Conservation (phyloP, 2,329 filamentous ascomycete genomes). For the Paramyrothecium roridum region DNA sequence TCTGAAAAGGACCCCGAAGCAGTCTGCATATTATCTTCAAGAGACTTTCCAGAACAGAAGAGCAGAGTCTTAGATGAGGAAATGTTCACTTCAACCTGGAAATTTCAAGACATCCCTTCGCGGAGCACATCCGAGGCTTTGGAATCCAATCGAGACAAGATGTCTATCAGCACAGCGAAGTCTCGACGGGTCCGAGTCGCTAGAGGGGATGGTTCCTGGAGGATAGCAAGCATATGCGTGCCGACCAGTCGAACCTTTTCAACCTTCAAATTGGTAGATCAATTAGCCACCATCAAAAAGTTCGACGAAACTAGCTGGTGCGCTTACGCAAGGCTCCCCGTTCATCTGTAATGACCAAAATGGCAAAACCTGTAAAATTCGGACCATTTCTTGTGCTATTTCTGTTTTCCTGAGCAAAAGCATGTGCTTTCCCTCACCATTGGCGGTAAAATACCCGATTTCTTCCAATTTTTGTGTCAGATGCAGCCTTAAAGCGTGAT, state of each 20-base stretch:
- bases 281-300: neutral
- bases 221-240: conserved; percentile 32
- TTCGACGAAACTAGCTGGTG: neutral
- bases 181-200: conserved; percentile 32
- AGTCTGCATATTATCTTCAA: conserved; percentile 10
- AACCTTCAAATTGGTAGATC: conserved; percentile 19
- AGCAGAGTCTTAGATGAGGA: neutral
- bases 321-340: conserved; percentile 34
- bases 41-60: conserved; percentile 11
- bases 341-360: conserved; percentile 39
- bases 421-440: conserved; percentile 6
- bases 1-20: conserved; percentile 19
- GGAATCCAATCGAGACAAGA: conserved; percentile 36
- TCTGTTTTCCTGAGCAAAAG: conserved; percentile 29
- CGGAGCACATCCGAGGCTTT: conserved; percentile 38
- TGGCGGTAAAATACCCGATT: conserved; percentile 2
- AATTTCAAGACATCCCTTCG: neutral
- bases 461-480: conserved; percentile 11
- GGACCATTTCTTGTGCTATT: conserved; percentile 38
- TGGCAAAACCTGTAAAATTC: conserved; percentile 34
- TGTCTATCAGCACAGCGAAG: conserved; percentile 35
- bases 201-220: conserved; percentile 33
- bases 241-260: conserved; percentile 37
- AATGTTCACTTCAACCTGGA: neutral
- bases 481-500: conserved; percentile 24